phyloP scores from a whole-genome alignment of 1,284 basidiomycete genomes.

The Papiliotrema fonsecae region DNA sequence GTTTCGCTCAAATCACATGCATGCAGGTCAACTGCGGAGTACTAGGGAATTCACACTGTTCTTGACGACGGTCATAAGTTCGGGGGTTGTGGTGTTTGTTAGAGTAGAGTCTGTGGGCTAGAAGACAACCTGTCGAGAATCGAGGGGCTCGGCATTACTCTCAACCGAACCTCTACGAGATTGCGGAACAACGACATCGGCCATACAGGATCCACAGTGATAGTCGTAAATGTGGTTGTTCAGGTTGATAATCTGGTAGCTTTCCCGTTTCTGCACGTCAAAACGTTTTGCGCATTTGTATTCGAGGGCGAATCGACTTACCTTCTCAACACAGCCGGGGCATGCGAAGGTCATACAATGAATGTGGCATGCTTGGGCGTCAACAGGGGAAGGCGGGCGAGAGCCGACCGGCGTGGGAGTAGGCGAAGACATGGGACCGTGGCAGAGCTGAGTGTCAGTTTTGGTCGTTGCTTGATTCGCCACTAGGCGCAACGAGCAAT shows the following conservation, averaged over 20 bases:
- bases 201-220: constrained; percentile 17
- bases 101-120: not conserved
- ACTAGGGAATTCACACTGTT: too few relatives aligned
- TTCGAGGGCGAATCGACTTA: not conserved
- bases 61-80: too few relatives aligned
- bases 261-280: constrained; percentile 7
- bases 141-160: constrained; percentile 3
- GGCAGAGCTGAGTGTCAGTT: constrained; percentile 6
- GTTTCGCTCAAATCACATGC: too few relatives aligned
- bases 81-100: too few relatives aligned
- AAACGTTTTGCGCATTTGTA: not conserved
- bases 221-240: constrained; percentile 23
- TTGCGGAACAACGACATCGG: constrained; percentile 6
- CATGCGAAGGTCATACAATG: constrained; percentile 20
- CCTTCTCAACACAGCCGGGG: constrained; percentile 17
- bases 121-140: not conserved
- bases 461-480: too few relatives aligned
- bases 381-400: not conserved
- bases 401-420: not conserved
- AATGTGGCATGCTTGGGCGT: constrained; percentile 1
- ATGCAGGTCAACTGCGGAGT: too few relatives aligned
- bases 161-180: constrained; percentile 3
- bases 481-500: too few relatives aligned
- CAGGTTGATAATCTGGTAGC: constrained; percentile 18
- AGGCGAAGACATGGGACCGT: not conserved